Percentiles rank a stretch among this genome's conserved stretches.
These are phyloP conservation scores for Colletotrichum eleusines DNA, from an alignment of 2,329 filamentous ascomycete species.

Conservation along the genomic window DNA sequence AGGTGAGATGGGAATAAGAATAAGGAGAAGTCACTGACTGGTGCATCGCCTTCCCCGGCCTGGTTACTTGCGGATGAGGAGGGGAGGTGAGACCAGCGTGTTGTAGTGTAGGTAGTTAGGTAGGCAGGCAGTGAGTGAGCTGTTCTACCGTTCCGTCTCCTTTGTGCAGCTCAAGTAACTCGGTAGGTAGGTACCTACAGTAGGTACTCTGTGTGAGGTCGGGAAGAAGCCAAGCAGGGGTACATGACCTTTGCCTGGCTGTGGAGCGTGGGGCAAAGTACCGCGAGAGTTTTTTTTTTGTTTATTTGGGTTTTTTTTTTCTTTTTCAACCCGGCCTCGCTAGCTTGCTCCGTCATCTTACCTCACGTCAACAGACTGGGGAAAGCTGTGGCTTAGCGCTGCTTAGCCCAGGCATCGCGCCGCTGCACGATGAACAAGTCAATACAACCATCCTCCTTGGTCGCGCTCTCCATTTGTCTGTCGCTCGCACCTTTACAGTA, in stretches of 20 bases:
- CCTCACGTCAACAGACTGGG: constrained; percentile 38
- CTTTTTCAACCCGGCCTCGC: neutral
- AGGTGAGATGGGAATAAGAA: constrained; percentile 24
- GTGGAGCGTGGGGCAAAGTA: constrained; percentile 6
- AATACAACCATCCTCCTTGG: constrained; percentile 9
- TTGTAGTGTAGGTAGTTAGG: neutral
- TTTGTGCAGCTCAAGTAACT: neutral
- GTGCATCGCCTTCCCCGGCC: constrained; percentile 21
- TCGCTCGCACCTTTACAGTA: neutral
- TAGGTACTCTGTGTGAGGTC: neutral
- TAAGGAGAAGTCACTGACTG: constrained; percentile 36
- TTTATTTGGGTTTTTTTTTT: constrained; percentile 1
- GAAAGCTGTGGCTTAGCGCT: constrained; percentile 41
- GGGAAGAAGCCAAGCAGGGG: constrained; percentile 6
- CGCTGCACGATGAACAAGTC: constrained; percentile 35
- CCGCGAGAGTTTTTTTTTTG: constrained; percentile 10
- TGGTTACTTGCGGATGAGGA: constrained; percentile 12
- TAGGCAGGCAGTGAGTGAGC: too few species aligned
- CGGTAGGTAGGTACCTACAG: neutral
- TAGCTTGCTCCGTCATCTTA: constrained; percentile 23
- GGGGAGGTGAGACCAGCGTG: constrained; percentile 8
- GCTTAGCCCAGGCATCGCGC: constrained; percentile 36
- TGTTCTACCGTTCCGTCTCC: constrained; percentile 5
- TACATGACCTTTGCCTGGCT: neutral
- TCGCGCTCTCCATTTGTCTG: neutral